These are phyloP conservation scores for Hypomyces perniciosus DNA, from an alignment of 2,329 filamentous ascomycete genomes.

Conservation along the genomic window DNA sequence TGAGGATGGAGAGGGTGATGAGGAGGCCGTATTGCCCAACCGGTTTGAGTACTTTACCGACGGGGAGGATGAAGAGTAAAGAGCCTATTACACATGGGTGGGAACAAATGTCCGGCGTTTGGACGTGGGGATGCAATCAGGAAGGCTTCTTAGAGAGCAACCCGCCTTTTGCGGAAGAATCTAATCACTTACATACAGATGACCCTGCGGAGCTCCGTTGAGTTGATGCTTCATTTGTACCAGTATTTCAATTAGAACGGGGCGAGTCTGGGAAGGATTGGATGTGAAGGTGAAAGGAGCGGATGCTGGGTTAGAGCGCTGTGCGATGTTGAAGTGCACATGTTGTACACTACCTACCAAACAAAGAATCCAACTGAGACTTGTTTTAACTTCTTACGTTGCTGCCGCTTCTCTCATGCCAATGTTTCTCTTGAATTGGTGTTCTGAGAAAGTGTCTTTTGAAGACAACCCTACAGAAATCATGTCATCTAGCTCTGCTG, in stretches of 20 bases:
- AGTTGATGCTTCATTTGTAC: background rate
- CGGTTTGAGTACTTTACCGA: slow-evolving; percentile 79
- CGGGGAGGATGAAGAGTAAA: slow-evolving; percentile 28
- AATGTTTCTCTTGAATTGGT: too few relatives aligned
- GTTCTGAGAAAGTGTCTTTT: too few relatives aligned
- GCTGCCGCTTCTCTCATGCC: too few relatives aligned
- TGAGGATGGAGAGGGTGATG: slow-evolving; percentile 69
- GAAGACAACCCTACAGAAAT: too few relatives aligned
- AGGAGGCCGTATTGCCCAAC: slow-evolving; percentile 63
- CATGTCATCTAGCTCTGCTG: too few relatives aligned
- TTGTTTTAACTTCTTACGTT: too few relatives aligned
- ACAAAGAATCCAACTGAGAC: background rate
- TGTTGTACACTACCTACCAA: background rate
- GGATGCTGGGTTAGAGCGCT: background rate
- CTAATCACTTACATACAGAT: background rate
- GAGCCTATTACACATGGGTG: background rate
- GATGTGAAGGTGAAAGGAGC: background rate
- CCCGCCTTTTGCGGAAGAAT: too few relatives aligned
- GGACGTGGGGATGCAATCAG: background rate
- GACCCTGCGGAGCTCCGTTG: background rate
- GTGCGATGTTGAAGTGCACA: background rate
- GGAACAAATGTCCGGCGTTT: background rate
- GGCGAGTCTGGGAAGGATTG: slow-evolving; percentile 9
- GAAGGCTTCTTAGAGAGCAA: too few relatives aligned
- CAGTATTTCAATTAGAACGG: slow-evolving; percentile 6